phyloP scores from a whole-genome alignment of 2,329 filamentous ascomycete genomes.

The Talaromyces sp. region DNA sequence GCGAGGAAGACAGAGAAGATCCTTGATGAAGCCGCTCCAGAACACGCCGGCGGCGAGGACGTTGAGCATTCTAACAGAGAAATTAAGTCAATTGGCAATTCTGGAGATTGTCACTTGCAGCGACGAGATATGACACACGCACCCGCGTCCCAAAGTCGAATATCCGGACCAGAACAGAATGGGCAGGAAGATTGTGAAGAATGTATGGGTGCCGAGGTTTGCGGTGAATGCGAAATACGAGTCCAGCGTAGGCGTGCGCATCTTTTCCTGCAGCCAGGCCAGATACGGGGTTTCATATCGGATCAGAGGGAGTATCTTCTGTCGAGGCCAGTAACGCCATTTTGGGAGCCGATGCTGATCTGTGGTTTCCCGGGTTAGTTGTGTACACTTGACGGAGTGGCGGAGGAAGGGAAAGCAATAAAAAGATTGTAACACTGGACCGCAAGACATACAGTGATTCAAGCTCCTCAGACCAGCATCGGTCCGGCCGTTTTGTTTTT shows the following conservation, averaged over 20 bases:
- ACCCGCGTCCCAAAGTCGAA: conserved; percentile 79
- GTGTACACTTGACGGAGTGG: background rate
- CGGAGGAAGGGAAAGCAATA: background rate
- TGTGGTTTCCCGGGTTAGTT: conserved; percentile 32
- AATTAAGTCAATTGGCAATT: background rate
- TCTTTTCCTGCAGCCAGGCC: conserved; percentile 71
- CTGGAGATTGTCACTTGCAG: background rate
- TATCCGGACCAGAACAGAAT: conserved; percentile 97
- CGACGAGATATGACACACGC: conserved; percentile 36
- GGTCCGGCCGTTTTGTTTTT: conserved; percentile 16
- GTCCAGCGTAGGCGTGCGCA: conserved; percentile 80
- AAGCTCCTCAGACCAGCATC: conserved; percentile 63
- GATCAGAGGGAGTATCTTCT: conserved; percentile 75
- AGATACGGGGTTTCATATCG: conserved; percentile 95
- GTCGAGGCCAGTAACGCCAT: conserved; percentile 85
- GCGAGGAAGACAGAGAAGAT: conserved; percentile 84
- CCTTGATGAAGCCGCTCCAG: conserved; percentile 89
- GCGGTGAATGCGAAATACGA: conserved; percentile 96
- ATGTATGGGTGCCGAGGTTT: conserved; percentile 94
- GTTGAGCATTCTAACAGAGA: conserved; percentile 49
- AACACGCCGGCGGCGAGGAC: conserved; percentile 75
- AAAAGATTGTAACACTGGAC: conserved; percentile 1
- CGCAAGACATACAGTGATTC: conserved; percentile 58
- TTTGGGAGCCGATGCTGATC: conserved; percentile 74
- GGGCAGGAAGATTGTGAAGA: conserved; percentile 94